A percentile compares a stretch with the other conserved stretches of the same genome.
Evolutionary conservation across 331 rosid species (phyloP).

Genomic region (Malus hybrid): DNA sequence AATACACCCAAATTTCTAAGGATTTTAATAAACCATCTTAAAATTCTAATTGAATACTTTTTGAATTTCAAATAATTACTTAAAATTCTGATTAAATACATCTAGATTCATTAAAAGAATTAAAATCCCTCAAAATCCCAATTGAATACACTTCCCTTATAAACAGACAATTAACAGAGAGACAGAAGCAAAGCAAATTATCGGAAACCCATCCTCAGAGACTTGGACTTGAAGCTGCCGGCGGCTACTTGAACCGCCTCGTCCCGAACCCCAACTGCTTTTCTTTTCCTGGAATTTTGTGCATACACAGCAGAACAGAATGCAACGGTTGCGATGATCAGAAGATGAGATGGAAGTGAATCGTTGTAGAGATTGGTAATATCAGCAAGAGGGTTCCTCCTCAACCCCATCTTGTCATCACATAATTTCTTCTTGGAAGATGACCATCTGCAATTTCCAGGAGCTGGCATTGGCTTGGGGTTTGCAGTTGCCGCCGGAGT

Average conservation of each 20-base stretch:
- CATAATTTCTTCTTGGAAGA: conserved; percentile 12
- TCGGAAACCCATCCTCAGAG: conserved; percentile 47
- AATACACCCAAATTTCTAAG: too few species aligned
- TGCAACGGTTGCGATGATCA: neutral
- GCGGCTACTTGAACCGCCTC: neutral
- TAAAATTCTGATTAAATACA: too few species aligned
- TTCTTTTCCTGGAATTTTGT: conserved; percentile 15
- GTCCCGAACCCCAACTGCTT: neutral
- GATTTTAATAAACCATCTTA: too few species aligned
- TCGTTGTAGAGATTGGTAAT: conserved; percentile 12
- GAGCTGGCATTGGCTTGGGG: neutral
- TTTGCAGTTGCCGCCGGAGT: neutral
- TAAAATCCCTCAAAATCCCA: too few species aligned
- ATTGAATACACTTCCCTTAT: too few species aligned
- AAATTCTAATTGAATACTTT: too few species aligned
- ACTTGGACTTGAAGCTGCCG: conserved; percentile 5
- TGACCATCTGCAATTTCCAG: neutral
- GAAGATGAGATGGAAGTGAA: neutral
- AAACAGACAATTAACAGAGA: too few species aligned
- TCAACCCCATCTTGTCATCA: conserved; percentile 5
- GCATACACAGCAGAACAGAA: too few species aligned
- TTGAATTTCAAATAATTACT: too few species aligned
- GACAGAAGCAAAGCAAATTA: neutral
- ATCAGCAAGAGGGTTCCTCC: conserved; percentile 34
- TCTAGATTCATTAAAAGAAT: too few species aligned